Percentiles rank a stretch among this genome's conserved stretches.
Evolutionary conservation across 2,329 filamentous ascomycete species (phyloP).

Genomic region (Coniella vitis): DNA sequence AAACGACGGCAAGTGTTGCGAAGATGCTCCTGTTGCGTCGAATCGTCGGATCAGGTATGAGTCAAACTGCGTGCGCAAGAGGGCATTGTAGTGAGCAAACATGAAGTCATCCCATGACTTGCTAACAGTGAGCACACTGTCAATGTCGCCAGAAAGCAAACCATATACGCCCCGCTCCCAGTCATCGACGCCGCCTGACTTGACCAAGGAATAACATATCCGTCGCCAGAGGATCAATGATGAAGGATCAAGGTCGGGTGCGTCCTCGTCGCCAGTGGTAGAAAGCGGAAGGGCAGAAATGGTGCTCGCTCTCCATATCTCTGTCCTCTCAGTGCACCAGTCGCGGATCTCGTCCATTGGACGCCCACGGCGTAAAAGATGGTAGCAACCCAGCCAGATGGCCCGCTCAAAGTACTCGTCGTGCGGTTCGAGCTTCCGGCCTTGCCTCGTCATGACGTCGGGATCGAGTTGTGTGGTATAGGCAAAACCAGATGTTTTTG

Average conservation of each 20-base stretch:
- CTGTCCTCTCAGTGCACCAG: slow-evolving; percentile 80
- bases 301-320: slow-evolving; percentile 82
- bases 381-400: slow-evolving; percentile 91
- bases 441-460: slow-evolving; percentile 77
- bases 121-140: slow-evolving; percentile 70
- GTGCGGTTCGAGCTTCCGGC: slow-evolving; percentile 66
- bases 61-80: slow-evolving; percentile 74
- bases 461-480: slow-evolving; percentile 84
- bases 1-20: slow-evolving; percentile 54
- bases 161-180: slow-evolving; percentile 90
- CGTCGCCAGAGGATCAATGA: slow-evolving; percentile 65
- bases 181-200: slow-evolving; percentile 61
- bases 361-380: slow-evolving; percentile 81
- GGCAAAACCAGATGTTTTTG: slow-evolving; percentile 49
- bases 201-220: slow-evolving; percentile 66
- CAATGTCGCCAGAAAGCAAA: slow-evolving; percentile 76
- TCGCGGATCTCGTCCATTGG: slow-evolving; percentile 67
- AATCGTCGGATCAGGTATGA: slow-evolving; percentile 54
- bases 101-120: slow-evolving; percentile 79
- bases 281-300: slow-evolving; percentile 66
- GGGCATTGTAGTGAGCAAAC: slow-evolving; percentile 82
- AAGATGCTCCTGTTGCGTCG: slow-evolving; percentile 44
- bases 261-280: slow-evolving; percentile 37
- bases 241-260: slow-evolving; percentile 34
- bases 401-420: slow-evolving; percentile 86